A percentile compares a stretch with the other conserved stretches of the same genome.
Evolutionary conservation across 192 early-diverging fungal species (phyloP).

Genomic region (Rhizophagus prolifer): DNA sequence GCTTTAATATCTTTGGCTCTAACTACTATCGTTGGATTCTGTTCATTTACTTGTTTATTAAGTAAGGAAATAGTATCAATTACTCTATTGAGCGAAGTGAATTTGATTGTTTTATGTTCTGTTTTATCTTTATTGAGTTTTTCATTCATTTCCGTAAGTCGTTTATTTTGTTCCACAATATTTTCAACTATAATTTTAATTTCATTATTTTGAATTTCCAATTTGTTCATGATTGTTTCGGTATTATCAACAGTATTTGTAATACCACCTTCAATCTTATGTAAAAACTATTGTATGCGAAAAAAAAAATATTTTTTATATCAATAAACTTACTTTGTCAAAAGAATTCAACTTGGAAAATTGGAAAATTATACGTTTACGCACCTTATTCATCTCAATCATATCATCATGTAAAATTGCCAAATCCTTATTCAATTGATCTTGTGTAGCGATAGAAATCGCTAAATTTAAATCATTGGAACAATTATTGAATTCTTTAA

Average conservation of each 20-base stretch:
- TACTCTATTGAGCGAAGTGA: neutral
- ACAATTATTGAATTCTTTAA: neutral
- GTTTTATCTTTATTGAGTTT: neutral
- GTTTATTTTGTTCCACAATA: neutral
- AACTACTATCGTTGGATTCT: neutral
- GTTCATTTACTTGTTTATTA: neutral
- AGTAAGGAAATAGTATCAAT: neutral
- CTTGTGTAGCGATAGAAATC: slow-evolving; percentile 8
- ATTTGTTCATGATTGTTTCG: neutral
- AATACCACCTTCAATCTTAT: neutral
- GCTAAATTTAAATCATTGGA: neutral
- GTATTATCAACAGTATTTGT: neutral
- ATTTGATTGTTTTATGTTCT: neutral
- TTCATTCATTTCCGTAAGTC: neutral
- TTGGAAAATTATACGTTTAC: neutral
- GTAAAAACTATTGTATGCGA: neutral
- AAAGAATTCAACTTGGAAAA: neutral
- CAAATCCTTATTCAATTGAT: neutral
- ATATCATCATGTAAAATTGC: neutral
- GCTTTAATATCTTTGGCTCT: neutral
- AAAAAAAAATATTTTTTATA: no score
- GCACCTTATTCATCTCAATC: neutral
- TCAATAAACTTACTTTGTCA: neutral
- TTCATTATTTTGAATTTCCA: neutral
- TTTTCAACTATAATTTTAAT: neutral